Conservation (phyloP, 805 yeast species). For the Lachancea nothofagi region DNA sequence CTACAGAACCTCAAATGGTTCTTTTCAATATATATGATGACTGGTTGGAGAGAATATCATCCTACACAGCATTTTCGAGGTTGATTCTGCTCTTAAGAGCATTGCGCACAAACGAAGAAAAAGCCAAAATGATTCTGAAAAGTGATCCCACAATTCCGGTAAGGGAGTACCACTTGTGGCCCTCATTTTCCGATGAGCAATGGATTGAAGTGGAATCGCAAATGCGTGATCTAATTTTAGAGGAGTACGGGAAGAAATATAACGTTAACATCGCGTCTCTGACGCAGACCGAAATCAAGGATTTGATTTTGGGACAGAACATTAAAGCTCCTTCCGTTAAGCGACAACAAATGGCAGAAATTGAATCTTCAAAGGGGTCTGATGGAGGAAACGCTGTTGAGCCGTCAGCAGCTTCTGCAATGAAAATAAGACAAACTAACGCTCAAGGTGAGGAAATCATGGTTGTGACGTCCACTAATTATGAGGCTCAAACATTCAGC, state of each 20-base stretch:
- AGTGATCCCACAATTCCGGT: slow-evolving; percentile 70
- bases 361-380: slow-evolving; percentile 46
- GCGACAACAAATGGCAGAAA: slow-evolving; percentile 77
- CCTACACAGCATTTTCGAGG: slow-evolving; percentile 92
- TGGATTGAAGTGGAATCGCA: slow-evolving; percentile 89
- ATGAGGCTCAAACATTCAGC: slow-evolving; percentile 77
- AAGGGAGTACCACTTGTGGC: slow-evolving; percentile 87
- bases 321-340: slow-evolving; percentile 83
- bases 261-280: slow-evolving; percentile 80
- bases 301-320: slow-evolving; percentile 90
- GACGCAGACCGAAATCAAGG: slow-evolving; percentile 91
- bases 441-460: slow-evolving; percentile 96
- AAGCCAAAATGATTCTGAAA: slow-evolving; percentile 65
- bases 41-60: slow-evolving; percentile 78
- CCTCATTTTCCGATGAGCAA: slow-evolving; percentile 77
- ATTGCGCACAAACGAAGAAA: slow-evolving; percentile 68
- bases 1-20: slow-evolving; percentile 91
- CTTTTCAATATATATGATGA: slow-evolving; percentile 89
- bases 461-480: slow-evolving; percentile 85
- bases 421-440: slow-evolving; percentile 76
- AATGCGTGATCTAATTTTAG: slow-evolving; percentile 78
- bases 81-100: slow-evolving; percentile 78
- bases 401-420: slow-evolving; percentile 59
- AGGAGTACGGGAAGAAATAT: slow-evolving; percentile 79
- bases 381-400: slow-evolving; percentile 37